Evolutionary conservation across 345 rosid species (phyloP), one percentile per base, ranked within the genome.

Genomic region (Euphorbia peplus): DNA sequence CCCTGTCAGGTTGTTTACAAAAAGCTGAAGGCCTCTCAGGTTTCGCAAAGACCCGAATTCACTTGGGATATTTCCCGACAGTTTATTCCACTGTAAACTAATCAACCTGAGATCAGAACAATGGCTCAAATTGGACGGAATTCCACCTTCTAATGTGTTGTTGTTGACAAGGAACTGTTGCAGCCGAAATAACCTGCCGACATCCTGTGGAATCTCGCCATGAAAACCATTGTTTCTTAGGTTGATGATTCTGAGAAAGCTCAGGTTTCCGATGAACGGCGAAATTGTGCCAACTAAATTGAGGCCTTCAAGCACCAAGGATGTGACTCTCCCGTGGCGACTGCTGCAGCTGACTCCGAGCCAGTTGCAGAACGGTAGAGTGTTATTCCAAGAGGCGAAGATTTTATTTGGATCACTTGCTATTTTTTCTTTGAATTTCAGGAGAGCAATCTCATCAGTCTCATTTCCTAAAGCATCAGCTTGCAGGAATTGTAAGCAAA

Each of bases 1-100:
- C 21, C 80, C 80, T 3, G 54, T 68, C 48, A 71, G 66, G 25
- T 50, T 58, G 73, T 76, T 76, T 1, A n/a, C 21, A 3, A 15
- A 13, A 24, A 76, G 60, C 7, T 13, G 30, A 35, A 76, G 72
- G 2, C 12, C 13, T 53, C 52, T 30, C 48, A 76, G 75, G 44
- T 64, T 71, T 18, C 26, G 14, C 26, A 76, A 47, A 13, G 70
- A 71, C 9, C 72, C 75, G 10, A 76, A 48, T 42, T 76, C 54
- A 52, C 26, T 4, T 0, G 72, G 79, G 66, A 76, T 67, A 47
- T 39, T 67, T 21, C 75, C 69, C 8, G 32, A 1, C 30, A 76
- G 47, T 4, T 46, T 25, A 14, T 67, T 76, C 44, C 30, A 21
- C 4, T 24, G 10, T 4, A 65, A 51, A 51, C 22, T 13, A 19